These are phyloP conservation scores for Globisporangium spiculum DNA, from an alignment of 352 stramenopile genomes.

Conservation along the genomic window DNA sequence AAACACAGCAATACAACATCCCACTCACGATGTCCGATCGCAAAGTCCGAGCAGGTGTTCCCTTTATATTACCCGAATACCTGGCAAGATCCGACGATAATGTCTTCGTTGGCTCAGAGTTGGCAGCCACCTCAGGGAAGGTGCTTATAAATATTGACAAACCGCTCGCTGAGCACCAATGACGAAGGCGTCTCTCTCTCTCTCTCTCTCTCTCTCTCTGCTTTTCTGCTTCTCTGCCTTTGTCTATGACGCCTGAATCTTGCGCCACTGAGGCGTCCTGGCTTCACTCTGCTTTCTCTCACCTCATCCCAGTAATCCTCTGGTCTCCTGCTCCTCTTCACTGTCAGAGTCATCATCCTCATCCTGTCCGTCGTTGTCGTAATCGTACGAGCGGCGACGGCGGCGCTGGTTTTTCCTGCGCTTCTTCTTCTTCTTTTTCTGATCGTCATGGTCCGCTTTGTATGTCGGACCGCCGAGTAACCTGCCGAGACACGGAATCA, in stretches of 20 bases:
- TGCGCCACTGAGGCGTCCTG: background rate
- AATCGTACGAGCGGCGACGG: slow-evolving; percentile 37
- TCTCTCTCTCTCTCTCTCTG: too few species aligned
- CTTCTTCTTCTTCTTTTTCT: slow-evolving; percentile 24
- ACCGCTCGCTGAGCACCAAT: background rate
- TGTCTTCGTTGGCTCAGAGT: background rate
- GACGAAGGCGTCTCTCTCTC: background rate
- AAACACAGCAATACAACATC: background rate
- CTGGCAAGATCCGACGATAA: background rate
- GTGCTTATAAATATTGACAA: slow-evolving; percentile 19
- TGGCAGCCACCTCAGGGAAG: background rate
- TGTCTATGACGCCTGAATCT: background rate
- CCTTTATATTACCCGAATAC: slow-evolving; percentile 1
- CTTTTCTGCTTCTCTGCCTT: background rate
- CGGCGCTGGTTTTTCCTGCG: slow-evolving; percentile 15
- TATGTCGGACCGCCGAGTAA: slow-evolving; percentile 73
- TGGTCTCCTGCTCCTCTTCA: slow-evolving; percentile 35
- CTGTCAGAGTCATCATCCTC: slow-evolving; percentile 21
- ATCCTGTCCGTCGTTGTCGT: slow-evolving; percentile 27
- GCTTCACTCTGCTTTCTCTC: background rate
- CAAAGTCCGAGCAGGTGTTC: background rate
- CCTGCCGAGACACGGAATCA: slow-evolving; percentile 67
- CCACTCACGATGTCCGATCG: background rate
- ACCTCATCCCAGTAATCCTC: slow-evolving; percentile 48
- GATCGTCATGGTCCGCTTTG: slow-evolving; percentile 32